Evolutionary conservation across 129 eudicot genomes (phyloP).

Genomic region (Pittosporum tobira): DNA sequence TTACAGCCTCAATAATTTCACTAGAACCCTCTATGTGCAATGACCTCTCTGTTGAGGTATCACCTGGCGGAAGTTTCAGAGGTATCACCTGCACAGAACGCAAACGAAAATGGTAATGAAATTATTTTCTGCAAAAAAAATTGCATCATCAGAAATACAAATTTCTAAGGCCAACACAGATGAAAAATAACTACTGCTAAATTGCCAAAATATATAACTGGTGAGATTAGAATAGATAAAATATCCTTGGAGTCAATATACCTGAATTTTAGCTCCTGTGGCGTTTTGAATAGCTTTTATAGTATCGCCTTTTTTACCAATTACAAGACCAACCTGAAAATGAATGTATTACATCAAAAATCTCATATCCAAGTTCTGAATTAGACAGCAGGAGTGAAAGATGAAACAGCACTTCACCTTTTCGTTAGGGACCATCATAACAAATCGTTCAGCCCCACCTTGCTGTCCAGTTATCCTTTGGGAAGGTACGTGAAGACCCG

Average conservation of each 20-base stretch:
- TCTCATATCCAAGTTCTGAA: neutral
- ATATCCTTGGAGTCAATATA: conserved; percentile 11
- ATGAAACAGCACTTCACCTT: conserved; percentile 38
- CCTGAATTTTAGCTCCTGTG: conserved; percentile 97
- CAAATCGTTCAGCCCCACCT: conserved; percentile 67
- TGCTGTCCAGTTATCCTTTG: conserved; percentile 52
- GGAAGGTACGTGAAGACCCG: conserved; percentile 68
- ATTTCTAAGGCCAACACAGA: neutral
- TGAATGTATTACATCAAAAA: neutral
- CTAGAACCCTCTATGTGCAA: conserved; percentile 79
- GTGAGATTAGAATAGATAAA: neutral
- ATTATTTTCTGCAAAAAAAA: neutral
- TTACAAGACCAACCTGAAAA: conserved; percentile 90
- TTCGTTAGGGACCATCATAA: conserved; percentile 67
- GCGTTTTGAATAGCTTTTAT: conserved; percentile 81
- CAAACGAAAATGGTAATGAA: conserved; percentile 1
- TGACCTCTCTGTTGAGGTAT: conserved; percentile 70
- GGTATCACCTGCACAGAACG: conserved; percentile 71
- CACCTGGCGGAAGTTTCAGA: conserved; percentile 87
- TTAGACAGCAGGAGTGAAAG: neutral
- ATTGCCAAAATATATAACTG: no score
- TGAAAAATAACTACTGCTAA: neutral
- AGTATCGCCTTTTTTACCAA: conserved; percentile 98
- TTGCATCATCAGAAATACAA: neutral
- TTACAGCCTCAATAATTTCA: conserved; percentile 92